Base-by-base conservation (phyloP, 371 early-diverging fungal genomes). In the Dichotomocladium elegans region DNA sequence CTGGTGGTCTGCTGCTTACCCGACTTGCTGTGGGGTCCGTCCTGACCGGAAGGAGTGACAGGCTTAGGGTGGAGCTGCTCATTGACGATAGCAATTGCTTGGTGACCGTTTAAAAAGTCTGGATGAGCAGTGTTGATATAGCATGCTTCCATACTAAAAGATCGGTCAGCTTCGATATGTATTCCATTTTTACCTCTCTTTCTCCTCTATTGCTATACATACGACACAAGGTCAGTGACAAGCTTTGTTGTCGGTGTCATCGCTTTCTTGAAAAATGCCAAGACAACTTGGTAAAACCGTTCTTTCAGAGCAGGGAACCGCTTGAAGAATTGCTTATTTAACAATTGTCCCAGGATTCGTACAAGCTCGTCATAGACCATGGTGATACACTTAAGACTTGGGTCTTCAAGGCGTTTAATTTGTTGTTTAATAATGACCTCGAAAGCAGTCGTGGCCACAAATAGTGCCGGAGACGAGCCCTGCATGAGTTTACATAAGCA, bases 101-200 rank as follows among this genome's bases (percentile, higher is more conserved):
- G 89, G 79, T 98, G 95, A 45, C 98, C 99, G 52, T 82, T 90
- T 54, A 98, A 77, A 66, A 99, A 99, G 68, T 99, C 99, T 6
- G 99, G 99, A 66, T 99, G 99, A 14, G 86, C 98, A 2, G 99
- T 99, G 80, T 98, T 99, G 72, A 99, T 91, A 70, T 99, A 99
- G 67, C 86, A 82, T 4, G 91, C 77, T 75, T 98, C 98, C 86
- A 95, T 93, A 27, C 86, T 87, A 64, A 15, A 42, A 35, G 4
- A 4, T 30, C 21, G 22, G 5, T 26, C 0, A 12, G 22, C 19
- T 25, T 30, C 6, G 22, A 37, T 37, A 2, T 5, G 5, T 21
- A 11, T 41, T n/a, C 21, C 30, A 19, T 6, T n/a, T 22, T 15
- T 8, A 11, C 3, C 37, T 29, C 46, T 3, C 24, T 22, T 17